Evolutionary conservation across 192 early-diverging fungal genomes (phyloP).

Genomic region (Cetraspora pellucida): DNA sequence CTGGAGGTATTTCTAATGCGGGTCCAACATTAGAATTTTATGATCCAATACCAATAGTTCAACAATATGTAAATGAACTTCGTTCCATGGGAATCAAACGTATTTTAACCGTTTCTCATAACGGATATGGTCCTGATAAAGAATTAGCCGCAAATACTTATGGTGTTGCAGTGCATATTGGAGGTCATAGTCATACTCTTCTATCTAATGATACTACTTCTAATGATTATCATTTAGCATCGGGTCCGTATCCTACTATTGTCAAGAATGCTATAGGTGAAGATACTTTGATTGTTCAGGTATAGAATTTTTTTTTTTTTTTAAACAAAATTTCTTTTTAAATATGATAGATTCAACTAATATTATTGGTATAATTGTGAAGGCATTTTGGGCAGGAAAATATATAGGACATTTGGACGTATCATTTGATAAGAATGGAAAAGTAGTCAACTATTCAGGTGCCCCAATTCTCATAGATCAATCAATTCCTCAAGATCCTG

Average conservation of each 20-base stretch:
- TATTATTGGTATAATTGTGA: not conserved
- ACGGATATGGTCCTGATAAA: slow-evolving; percentile 73
- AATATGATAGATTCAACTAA: not conserved
- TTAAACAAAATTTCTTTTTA: not conserved
- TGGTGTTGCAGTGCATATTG: slow-evolving; percentile 67
- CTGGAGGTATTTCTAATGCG: slow-evolving; percentile 58
- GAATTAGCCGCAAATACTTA: slow-evolving; percentile 57
- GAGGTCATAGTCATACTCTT: slow-evolving; percentile 78
- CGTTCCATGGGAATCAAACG: slow-evolving; percentile 62
- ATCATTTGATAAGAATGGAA: slow-evolving; percentile 57
- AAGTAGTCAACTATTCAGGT: slow-evolving; percentile 59
- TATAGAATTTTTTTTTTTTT: slow-evolving; percentile 41
- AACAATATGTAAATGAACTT: slow-evolving; percentile 65
- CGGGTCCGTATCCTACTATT: slow-evolving; percentile 71
- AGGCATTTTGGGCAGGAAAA: slow-evolving; percentile 58
- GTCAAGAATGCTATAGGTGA: slow-evolving; percentile 66
- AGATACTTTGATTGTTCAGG: slow-evolving; percentile 70
- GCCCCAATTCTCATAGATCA: slow-evolving; percentile 61
- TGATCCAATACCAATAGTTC: slow-evolving; percentile 61
- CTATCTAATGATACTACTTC: slow-evolving; percentile 55
- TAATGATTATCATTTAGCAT: slow-evolving; percentile 37
- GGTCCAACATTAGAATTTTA: slow-evolving; percentile 53
- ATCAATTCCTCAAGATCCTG: slow-evolving; percentile 49
- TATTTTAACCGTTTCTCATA: slow-evolving; percentile 71
- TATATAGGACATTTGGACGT: slow-evolving; percentile 67